Evolutionary conservation across 2,329 filamentous ascomycete species (phyloP), one percentile per base, ranked within the genome.

Genomic region (Dendryphion nanum): DNA sequence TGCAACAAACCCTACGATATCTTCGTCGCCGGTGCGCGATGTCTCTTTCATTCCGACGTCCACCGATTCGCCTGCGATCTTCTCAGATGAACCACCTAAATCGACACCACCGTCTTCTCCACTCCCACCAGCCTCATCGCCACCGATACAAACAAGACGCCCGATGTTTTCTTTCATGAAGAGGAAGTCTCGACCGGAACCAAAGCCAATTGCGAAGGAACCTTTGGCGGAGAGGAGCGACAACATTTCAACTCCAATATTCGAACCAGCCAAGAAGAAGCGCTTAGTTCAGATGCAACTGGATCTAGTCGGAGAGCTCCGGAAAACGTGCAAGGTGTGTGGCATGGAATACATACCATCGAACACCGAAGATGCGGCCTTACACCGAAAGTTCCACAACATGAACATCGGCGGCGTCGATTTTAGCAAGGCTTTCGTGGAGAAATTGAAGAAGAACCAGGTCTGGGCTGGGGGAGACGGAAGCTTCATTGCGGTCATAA

Each of bases 331-430:
- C 61, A 67, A 69, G 24, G 69, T 67, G 3, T 85, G 82, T 50
- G 77, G 78, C 1, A 85, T 85, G 82, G 78, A 82, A 37, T 85
- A 84, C 49, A 73, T 80, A 21, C 76, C 79, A 4, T 82, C 80
- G 0, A 76, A 77, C 34, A 63, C 69, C 5, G 79, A 83, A 51
- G 82, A 85, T 50, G 68, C 71, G n/a, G 74, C 73, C 5, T 54
- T 85, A 37, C 82, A 85, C 55, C 76, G 76, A 47, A 81, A 79
- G 45, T 85, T 79, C 48, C 82, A 85, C 56, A 75, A 76, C 23
- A 76, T 78, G 64, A 78, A 81, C 48, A 67, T 74, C 3, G 75
- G 76, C 17, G 82, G 82, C 2, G 74, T 83, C 15, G 78, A 83
- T 47, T 68, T 83, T 23, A 75, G 76, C 14, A 81, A 77, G 57